These are phyloP conservation scores for Acrasis kona DNA, from an alignment of 78 protist species.

Conservation along the genomic window DNA sequence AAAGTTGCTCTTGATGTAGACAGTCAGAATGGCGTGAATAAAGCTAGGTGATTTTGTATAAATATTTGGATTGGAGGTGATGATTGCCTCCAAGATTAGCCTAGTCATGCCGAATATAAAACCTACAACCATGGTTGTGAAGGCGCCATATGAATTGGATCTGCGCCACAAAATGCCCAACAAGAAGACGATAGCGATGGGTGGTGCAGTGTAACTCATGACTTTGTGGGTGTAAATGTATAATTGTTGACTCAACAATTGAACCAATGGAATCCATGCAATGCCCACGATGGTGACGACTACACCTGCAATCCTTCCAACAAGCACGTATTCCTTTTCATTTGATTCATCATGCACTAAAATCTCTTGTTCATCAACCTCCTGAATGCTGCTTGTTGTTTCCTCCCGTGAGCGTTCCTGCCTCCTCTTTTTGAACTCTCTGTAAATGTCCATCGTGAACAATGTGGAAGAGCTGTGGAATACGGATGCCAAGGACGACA, in stretches of 20 bases:
- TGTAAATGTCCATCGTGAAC: slow-evolving; percentile 30
- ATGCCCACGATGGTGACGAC: slow-evolving; percentile 1
- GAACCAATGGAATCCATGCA: slow-evolving; percentile 32
- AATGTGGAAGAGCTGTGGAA: slow-evolving; percentile 30
- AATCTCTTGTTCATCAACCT: no score
- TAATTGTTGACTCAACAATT: background rate
- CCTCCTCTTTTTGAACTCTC: background rate
- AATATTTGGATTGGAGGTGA: background rate
- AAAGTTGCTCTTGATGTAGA: no score
- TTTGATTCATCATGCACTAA: background rate
- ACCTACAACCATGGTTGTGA: background rate
- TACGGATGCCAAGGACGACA: slow-evolving; percentile 47
- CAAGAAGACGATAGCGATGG: slow-evolving; percentile 10
- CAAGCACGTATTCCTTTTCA: slow-evolving; percentile 8
- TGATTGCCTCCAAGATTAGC: background rate
- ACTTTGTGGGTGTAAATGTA: slow-evolving; percentile 14
- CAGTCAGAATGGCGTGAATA: background rate
- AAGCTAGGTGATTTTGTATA: background rate
- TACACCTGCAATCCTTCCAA: slow-evolving; percentile 6
- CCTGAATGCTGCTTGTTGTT: no score
- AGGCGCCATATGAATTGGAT: slow-evolving; percentile 1
- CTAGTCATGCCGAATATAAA: background rate
- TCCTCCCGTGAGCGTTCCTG: no score
- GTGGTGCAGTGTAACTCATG: slow-evolving; percentile 16
- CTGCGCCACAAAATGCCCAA: slow-evolving; percentile 8